Evolutionary conservation across 176 grass and related monocot species (phyloP), one percentile per base, ranked within the genome.

Genomic region (Phyllostachys edulis): DNA sequence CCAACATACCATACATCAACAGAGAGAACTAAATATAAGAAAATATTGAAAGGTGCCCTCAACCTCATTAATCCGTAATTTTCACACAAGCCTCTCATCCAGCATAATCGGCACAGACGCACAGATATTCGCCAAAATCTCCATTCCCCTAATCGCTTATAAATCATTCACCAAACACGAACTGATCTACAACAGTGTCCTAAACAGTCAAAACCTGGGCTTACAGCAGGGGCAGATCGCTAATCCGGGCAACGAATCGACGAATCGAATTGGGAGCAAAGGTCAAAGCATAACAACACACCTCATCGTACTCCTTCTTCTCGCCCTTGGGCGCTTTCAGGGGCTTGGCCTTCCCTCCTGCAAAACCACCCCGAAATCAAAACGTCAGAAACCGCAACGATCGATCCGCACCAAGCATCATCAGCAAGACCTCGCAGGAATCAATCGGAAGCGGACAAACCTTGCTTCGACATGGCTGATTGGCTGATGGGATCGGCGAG

Each of bases 251-350:
- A 15, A 9, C 49, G 0, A 39, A 70, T 61, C 63, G 9, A 15
- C 20, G 27, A 23, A 67, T 67, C 27, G 29, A 18, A 67, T 73
- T 15, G 16, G 27, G 17, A 66, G 15, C 70, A 21, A 50, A 9
- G 0, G 36, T 1, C 57, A 26, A 12, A 52, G 7, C 24, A 17
- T 2, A 29, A 16, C 1, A 75, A 11, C 73, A 32, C 88, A 95
- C 93, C 93, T 95, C 90, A 32, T 95, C 90, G 78, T 92, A 90
- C 2, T 95, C 93, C 85, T 95, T 95, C 85, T 90, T 90, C 4
- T 88, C 88, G 41, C 0, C 20, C 93, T 95, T 95, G 75, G 93
- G 82, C 29, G 78, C 69, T 88, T 95, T 95, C 12, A 95, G 69
- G 20, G 93, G 93, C 88, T 95, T 95, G 40, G 82, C 81, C 83